These are phyloP conservation scores for Earliella scabrosa DNA, from an alignment of 1,284 basidiomycete genomes.

Conservation along the genomic window DNA sequence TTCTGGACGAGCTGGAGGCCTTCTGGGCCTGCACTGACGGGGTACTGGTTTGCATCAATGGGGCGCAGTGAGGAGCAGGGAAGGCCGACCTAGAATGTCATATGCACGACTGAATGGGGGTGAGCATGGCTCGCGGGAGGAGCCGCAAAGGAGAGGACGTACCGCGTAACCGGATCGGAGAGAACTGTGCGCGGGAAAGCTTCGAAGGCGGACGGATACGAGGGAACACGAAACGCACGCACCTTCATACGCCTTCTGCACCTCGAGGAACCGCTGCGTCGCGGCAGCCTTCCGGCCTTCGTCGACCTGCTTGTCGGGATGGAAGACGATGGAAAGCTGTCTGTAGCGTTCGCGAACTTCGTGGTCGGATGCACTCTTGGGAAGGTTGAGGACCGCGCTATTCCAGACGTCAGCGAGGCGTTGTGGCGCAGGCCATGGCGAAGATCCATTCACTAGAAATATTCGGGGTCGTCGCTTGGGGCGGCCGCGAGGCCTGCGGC, in stretches of 20 bases:
- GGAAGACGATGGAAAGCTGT: conserved; percentile 76
- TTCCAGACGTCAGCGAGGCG: conserved; percentile 4
- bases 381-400: conserved; percentile 72
- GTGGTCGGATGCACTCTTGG: conserved; percentile 60
- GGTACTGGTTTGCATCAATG: conserved; percentile 8
- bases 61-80: not conserved
- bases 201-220: conserved; percentile 7
- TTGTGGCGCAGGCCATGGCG: conserved; percentile 11
- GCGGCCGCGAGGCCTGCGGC: not conserved
- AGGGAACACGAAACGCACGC: too few relatives aligned
- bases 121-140: conserved; percentile 20
- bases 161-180: conserved; percentile 77
- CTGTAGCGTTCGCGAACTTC: conserved; percentile 78
- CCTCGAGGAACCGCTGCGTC: conserved; percentile 67
- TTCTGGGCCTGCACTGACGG: conserved; percentile 27
- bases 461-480: conserved; percentile 21
- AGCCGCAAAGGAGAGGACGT: conserved; percentile 24
- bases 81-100: conserved; percentile 64
- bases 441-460: conserved; percentile 26
- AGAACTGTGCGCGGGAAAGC: conserved; percentile 51
- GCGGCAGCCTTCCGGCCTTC: conserved; percentile 61
- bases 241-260: conserved; percentile 84
- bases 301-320: conserved; percentile 84
- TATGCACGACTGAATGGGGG: conserved; percentile 57
- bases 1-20: conserved; percentile 24